Evolutionary conservation across 2,329 filamentous ascomycete genomes (phyloP), one percentile per base, ranked within the genome.

Genomic region (Orbilia brochopaga): DNA sequence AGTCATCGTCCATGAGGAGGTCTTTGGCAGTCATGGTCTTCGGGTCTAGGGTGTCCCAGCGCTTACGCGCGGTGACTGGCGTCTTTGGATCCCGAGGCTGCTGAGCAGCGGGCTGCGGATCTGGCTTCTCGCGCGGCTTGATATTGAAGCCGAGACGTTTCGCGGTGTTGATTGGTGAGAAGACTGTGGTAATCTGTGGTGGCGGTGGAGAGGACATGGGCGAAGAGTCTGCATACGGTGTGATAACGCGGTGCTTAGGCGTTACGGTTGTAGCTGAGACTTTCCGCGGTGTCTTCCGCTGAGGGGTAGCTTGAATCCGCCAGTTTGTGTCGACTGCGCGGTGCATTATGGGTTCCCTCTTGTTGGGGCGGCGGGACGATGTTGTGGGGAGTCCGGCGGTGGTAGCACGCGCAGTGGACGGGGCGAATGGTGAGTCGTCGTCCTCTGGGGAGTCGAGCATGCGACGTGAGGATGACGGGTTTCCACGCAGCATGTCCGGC

Each of bases 291-390:
- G 74, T 56, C 77, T 77, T 61, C 35, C 65, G 64, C 75, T 94
- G 88, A 0, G 94, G 94, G 8, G 94, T 99, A 4, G 93, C 91
- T 79, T 95, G 91, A 23, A 99, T 84, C 32, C 93, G 90, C 81
- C 96, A 99, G 66, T 90, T 97, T 80, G 95, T 97, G 82, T 97
- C 92, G 3, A 96, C 86, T n/a, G 97, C 84, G 67, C 90, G 90
- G 79, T 97, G 93, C 44, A 99, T 84, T 7, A 97, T 83, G 1
- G 90, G 90, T 78, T 97, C 67, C 30, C 91, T 70, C 87, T 78
- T 82, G 67, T 78, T 78, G 11, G 77, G 74, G 37, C 76, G 77
- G 57, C 80, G 80, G 73, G 78, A 78, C 30, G 79, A 67, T 74
- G 80, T 77, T 73, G 80, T 79, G 79, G 27, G 27, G 27, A 32